Evolutionary conservation across 805 yeast genomes (phyloP), one percentile per base, ranked within the genome.

Genomic region (Yamadazyma scolyti): DNA sequence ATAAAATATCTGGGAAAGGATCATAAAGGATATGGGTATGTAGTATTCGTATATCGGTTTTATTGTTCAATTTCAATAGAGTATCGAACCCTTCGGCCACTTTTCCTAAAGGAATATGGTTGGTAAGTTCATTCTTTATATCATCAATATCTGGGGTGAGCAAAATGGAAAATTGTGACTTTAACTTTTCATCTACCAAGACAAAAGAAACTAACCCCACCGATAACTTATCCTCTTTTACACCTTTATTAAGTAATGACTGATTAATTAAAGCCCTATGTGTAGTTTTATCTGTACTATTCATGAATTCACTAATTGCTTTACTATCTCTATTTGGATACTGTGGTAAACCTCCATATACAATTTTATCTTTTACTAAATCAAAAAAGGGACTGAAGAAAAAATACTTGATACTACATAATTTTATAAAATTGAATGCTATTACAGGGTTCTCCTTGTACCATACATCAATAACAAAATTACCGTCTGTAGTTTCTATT

Each of bases 351-450:
- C 82, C 83, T 25, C 65, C 45, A 30, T 67, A 68, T 3, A 64
- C 63, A 1, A 58, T 37, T 18, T 47, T 54, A 40, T 67, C 67
- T 30, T 50, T 54, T 24, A 58, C 58, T 4, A 77, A 44, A 35
- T 68, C 59, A 46, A 59, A 58, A 32, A 79, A 67, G 5, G 78
- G 77, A 11, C 69, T 52, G 43, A 69, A 72, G 27, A 75, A 67
- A 54, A 62, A 79, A 52, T 69, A 72, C 34, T 71, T 66, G 22
- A 60, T 42, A 44, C 70, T 62, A 55, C 83, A 76, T 9, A 77
- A 59, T 41, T 75, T 71, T 23, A 79, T 35, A 46, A 79, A 78
- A 44, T 73, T 73, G 32, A 45, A 50, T 19, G 69, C 52, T 23
- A 66, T 67, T 12, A 38, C 41, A 1, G 71, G 71, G 4, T 65